Percentiles rank a stretch among this genome's conserved stretches.
Conservation (phyloP, 1,284 basidiomycete species). For the Cryptococcus deneoformans region DNA sequence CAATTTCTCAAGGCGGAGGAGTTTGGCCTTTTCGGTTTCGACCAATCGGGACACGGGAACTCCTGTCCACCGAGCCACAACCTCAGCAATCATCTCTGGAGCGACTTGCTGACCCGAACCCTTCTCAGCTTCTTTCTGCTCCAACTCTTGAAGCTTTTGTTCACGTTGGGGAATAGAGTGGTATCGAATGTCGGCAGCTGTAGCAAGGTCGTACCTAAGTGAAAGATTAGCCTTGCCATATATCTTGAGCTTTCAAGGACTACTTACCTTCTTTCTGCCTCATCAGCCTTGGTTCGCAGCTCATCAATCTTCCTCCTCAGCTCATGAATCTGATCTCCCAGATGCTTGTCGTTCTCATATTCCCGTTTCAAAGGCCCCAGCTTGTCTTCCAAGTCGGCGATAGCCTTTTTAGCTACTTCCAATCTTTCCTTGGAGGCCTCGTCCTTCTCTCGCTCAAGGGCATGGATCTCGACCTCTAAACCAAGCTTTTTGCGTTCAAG, state of each 20-base stretch:
- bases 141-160: constrained; percentile 59
- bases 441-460: constrained; percentile 91
- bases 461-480: constrained; percentile 94
- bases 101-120: constrained; percentile 50
- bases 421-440: constrained; percentile 84
- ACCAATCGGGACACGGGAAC: constrained; percentile 46
- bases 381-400: constrained; percentile 84
- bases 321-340: constrained; percentile 79
- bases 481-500: constrained; percentile 91
- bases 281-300: constrained; percentile 86
- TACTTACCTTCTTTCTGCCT: constrained; percentile 72
- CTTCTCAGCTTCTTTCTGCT: constrained; percentile 53
- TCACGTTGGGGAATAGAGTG: constrained; percentile 93
- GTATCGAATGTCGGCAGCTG: constrained; percentile 86
- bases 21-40: constrained; percentile 51
- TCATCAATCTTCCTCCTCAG: constrained; percentile 86
- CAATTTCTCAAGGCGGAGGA: constrained; percentile 54
- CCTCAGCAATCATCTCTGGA: constrained; percentile 55
- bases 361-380: constrained; percentile 83
- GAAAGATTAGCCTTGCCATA: neutral
- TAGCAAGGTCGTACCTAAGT: constrained; percentile 64
- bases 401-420: constrained; percentile 69
- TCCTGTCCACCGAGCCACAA: constrained; percentile 56
- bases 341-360: constrained; percentile 85
- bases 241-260: neutral